phyloP scores from a whole-genome alignment of 2,329 filamentous ascomycete species.

The Pseudocercospora vitis region DNA sequence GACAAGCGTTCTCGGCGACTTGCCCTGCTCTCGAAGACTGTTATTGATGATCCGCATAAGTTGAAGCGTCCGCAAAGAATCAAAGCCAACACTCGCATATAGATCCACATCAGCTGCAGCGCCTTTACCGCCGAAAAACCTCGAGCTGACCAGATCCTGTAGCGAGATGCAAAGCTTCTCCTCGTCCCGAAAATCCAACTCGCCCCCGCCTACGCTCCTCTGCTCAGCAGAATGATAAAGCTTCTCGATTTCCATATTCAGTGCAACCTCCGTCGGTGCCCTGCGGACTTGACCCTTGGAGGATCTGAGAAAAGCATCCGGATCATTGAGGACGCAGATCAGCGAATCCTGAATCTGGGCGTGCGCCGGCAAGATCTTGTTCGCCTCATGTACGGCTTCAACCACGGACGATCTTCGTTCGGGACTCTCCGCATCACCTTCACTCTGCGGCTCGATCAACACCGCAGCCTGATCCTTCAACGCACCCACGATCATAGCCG shows the following conservation, averaged over 20 bases:
- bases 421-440: conserved; percentile 38
- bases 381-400: conserved; percentile 52
- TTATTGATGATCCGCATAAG: too few species aligned
- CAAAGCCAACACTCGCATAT: too few species aligned
- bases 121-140: too few species aligned
- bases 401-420: conserved; percentile 52
- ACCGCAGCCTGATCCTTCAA: conserved; percentile 54
- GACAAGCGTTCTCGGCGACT: too few species aligned
- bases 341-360: conserved; percentile 54
- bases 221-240: conserved; percentile 50
- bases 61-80: too few species aligned
- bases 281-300: conserved; percentile 57
- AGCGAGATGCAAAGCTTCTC: too few species aligned
- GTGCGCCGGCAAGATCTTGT: conserved; percentile 51
- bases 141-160: too few species aligned
- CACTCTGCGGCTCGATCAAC: conserved; percentile 53
- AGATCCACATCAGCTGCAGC: too few species aligned
- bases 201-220: too few species aligned
- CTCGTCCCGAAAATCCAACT: too few species aligned
- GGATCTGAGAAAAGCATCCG: conserved; percentile 49
- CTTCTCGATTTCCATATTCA: conserved; percentile 54
- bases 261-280: too few species aligned
- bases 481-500: conserved; percentile 43
- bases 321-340: conserved; percentile 48
- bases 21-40: too few species aligned